These are phyloP conservation scores for Prillingera fragicola DNA, from an alignment of 1,284 basidiomycete genomes.

Conservation along the genomic window DNA sequence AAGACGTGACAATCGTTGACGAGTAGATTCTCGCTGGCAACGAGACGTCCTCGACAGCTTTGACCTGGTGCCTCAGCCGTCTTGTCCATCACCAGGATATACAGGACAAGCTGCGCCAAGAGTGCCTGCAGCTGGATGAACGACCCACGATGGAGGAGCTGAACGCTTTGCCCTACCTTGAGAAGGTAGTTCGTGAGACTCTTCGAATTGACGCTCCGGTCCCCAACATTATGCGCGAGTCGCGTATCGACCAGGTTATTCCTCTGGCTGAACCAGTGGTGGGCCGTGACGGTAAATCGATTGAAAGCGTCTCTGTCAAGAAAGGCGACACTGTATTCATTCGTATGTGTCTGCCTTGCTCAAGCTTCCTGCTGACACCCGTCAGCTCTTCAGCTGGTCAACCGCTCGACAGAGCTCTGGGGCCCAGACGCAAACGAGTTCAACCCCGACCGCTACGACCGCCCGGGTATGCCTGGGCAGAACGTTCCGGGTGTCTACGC, in stretches of 20 bases:
- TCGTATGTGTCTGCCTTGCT: no score
- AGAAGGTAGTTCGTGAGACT: constrained; percentile 63
- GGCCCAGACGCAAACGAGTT: constrained; percentile 64
- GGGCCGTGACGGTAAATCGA: constrained; percentile 44
- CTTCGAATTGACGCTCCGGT: constrained; percentile 64
- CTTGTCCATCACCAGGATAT: constrained; percentile 55
- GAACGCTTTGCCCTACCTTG: constrained; percentile 54
- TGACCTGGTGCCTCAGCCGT: constrained; percentile 67
- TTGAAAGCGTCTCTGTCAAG: constrained; percentile 34
- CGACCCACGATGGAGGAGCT: constrained; percentile 46
- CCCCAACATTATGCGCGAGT: constrained; percentile 59
- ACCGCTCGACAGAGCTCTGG: constrained; percentile 59
- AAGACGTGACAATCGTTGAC: constrained; percentile 26
- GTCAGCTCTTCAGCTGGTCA: constrained; percentile 53
- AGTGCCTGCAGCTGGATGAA: constrained; percentile 52
- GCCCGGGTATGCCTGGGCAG: constrained; percentile 3
- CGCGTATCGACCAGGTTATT: constrained; percentile 56
- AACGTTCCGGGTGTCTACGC: constrained; percentile 60
- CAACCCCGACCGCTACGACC: constrained; percentile 43
- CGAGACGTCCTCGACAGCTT: constrained; percentile 67
- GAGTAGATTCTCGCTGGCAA: constrained; percentile 55
- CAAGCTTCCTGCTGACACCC: neutral
- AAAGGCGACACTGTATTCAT: no score
- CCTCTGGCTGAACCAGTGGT: constrained; percentile 53
- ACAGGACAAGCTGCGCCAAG: constrained; percentile 58